Evolutionary conservation across 116 monocot genomes (phyloP), one percentile per base, ranked within the genome.

Genomic region (Zostera marina): DNA sequence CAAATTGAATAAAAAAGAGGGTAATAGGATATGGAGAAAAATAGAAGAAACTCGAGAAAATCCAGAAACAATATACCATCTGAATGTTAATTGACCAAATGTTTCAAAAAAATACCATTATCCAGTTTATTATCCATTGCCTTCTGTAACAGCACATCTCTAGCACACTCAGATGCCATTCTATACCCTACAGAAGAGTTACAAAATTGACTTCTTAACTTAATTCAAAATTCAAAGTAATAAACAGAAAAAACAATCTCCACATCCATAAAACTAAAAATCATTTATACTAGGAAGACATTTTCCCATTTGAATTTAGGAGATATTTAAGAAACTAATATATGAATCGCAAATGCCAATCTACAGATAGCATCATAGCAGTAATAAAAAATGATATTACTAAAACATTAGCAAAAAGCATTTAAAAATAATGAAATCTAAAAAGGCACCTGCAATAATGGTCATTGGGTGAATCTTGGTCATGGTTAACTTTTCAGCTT

Each of bases 381-480:
- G n/a, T n/a, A n/a, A n/a, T n/a, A 32, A 5, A 5, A 0, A 32
- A 32, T 32, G 5, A 3, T 32, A 32, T 32, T 32, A 32, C 32
- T 32, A 32, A 32, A n/a, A n/a, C n/a, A 47, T 47, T 6, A 8
- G 14, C 47, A 7, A 17, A 47, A 47, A 51, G 20, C 9, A 19
- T 5, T 5, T 19, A 8, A 20, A 19, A 15, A 51, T 17, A 51
- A 51, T 6, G 9, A 10, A 12, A 22, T 43, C 9, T 3, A 43
- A 42, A 42, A 3, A 3, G 13, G 3, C 41, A 88, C 90, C 98
- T 75, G 85, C 83, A 78, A 98, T 98, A 11, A 98, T 98, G 13
- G 98, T 98, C 98, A 98, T 98, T 6, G 90, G 86, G 71, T 98
- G 98, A 58, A 98, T 81, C 69, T 98, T 98, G 69, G 76, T 57